Evolutionary conservation across 148 eudicot species (phyloP).

Genomic region (Rhododendron griersonianum): DNA sequence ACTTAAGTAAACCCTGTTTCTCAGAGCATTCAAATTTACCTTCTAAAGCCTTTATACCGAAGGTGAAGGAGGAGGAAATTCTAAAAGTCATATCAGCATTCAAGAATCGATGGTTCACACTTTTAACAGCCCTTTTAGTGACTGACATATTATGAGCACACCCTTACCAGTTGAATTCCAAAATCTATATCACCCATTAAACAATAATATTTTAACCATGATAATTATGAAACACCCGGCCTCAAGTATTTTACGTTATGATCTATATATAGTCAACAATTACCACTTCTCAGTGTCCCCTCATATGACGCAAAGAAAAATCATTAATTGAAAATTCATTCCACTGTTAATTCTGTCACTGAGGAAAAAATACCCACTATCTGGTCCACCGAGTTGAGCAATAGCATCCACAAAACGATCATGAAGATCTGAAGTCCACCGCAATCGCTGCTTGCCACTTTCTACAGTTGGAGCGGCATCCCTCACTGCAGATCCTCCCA

Average conservation of each 20-base stretch:
- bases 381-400: slow-evolving; percentile 80
- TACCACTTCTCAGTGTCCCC: not conserved
- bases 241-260: not conserved
- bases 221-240: not conserved
- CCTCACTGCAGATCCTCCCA: slow-evolving; percentile 36
- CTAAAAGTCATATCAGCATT: not conserved
- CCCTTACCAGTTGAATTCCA: not conserved
- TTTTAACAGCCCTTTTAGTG: not conserved
- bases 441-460: slow-evolving; percentile 52
- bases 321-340: not conserved
- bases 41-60: not conserved
- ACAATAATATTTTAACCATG: not conserved
- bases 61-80: not conserved
- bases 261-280: not conserved
- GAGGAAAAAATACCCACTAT: slow-evolving; percentile 55
- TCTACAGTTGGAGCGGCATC: slow-evolving; percentile 39
- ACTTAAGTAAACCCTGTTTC: not conserved
- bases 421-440: slow-evolving; percentile 74
- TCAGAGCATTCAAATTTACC: not conserved
- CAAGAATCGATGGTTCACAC: not conserved
- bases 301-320: not conserved
- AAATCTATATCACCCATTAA: not conserved
- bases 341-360: slow-evolving; percentile 15
- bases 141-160: not conserved
- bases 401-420: slow-evolving; percentile 68